These are phyloP conservation scores for Cyclotella cryptica DNA, from an alignment of 108 stramenopile species.

Conservation along the genomic window DNA sequence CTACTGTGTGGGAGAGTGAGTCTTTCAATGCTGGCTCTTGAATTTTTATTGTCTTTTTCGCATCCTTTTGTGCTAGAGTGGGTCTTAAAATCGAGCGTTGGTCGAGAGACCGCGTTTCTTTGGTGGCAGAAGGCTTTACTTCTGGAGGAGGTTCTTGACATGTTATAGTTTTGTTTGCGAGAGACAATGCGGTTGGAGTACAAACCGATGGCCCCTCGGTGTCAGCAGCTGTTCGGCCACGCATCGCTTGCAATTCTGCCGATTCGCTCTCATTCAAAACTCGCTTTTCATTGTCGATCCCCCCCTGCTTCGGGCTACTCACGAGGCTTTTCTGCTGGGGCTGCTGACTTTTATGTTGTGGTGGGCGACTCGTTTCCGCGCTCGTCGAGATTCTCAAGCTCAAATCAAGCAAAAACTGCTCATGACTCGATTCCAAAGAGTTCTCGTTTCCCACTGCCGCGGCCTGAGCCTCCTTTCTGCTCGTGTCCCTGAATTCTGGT, in stretches of 20 bases:
- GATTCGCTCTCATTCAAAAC: neutral
- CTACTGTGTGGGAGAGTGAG: slow-evolving; percentile 16
- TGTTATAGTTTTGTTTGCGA: too few species aligned
- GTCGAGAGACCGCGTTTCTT: neutral
- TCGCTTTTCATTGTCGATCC: neutral
- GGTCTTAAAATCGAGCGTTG: too few species aligned
- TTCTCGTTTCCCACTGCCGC: too few species aligned
- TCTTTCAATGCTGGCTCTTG: neutral
- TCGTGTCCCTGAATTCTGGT: neutral
- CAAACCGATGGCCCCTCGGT: too few species aligned
- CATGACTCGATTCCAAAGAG: too few species aligned
- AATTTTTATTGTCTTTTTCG: neutral
- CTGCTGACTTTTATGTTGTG: neutral
- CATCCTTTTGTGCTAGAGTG: neutral
- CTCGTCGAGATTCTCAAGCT: too few species aligned
- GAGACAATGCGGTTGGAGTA: too few species aligned
- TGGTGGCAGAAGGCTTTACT: neutral
- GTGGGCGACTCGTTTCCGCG: too few species aligned
- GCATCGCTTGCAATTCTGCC: too few species aligned
- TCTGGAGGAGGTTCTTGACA: too few species aligned
- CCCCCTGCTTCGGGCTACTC: neutral
- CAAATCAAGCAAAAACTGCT: too few species aligned
- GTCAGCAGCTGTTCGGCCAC: too few species aligned
- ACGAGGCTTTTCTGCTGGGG: neutral
- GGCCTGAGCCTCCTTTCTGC: neutral